Base-by-base conservation (phyloP, 768 basidiomycete species). In the Macrolepiota albuminosa region DNA sequence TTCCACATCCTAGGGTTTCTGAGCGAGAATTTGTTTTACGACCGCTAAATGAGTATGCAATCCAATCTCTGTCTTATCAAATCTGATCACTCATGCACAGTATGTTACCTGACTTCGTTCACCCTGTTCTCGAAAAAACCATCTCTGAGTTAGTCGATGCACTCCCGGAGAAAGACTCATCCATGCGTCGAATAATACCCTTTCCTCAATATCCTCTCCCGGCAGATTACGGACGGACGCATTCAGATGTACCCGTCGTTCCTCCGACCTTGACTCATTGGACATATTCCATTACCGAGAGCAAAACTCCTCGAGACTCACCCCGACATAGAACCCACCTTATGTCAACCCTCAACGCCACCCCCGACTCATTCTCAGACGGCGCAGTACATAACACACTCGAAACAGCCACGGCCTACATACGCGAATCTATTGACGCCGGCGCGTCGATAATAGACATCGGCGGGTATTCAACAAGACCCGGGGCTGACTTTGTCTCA, bases 331-430 rank as follows among this genome's bases (percentile, higher is more conserved):
- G 78, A 65, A 89, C 91, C 0, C 81, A 83, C 58, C 69, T 98
- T 59, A 98, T 98, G 96, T 89, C 89, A 0, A 97, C 92, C 1
- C 81, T 99, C 58, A 98, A 98, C 69, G 82, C 82, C 6, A 98
- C 96, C 0, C 95, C 96, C 2, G 96, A 99, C 73, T 97, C 95
- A 0, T 98, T 98, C 74, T 98, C 95, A 0, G 95, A 98, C 62
- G 94, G 94, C 10, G 80, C 85, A 0, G 68, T 72, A 21, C 78
- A 89, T 70, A 77, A 81, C 61, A 79, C 78, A 0, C 63, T 86
- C 11, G 64, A 79, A 0, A 69, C 77, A 10, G 90, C 89, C 0
- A 66, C 93, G 16, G 65, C 68, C 3, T 89, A 88, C 61, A 76
- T 79, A 0, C 62, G 68, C 4, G 54, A 73, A 4, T 79, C 92